Conservation (phyloP, 2,329 filamentous ascomycete species). For the Microsporum canis region DNA sequence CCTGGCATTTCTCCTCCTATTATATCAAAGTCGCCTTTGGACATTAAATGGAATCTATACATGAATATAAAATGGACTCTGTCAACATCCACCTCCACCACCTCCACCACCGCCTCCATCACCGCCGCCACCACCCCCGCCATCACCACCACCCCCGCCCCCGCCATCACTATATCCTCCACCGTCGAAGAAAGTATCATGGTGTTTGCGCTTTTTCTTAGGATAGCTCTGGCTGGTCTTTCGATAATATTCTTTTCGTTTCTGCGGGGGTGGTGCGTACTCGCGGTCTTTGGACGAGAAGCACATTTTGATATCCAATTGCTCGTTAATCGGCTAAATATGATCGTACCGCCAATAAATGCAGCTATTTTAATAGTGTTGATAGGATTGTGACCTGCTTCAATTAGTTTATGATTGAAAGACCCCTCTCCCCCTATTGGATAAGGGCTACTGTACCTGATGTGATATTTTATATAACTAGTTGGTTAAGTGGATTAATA, state of each 20-base stretch:
- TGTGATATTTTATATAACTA: too few species aligned
- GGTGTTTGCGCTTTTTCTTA: background rate
- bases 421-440: too few species aligned
- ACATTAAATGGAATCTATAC: background rate
- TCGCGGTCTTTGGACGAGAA: background rate
- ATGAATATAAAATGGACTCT: background rate
- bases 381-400: background rate
- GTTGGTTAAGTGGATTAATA: too few species aligned
- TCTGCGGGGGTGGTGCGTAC: background rate
- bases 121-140: conserved; percentile 19
- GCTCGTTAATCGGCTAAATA: background rate
- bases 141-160: conserved; percentile 13
- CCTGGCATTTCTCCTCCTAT: too few species aligned
- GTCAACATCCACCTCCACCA: background rate
- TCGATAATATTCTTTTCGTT: background rate
- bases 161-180: background rate
- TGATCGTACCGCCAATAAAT: background rate
- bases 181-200: background rate
- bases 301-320: background rate
- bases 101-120: background rate
- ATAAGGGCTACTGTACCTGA: too few species aligned
- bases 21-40: too few species aligned
- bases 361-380: background rate
- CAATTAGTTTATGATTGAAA: too few species aligned
- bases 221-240: background rate